A percentile compares a stretch with the other conserved stretches of the same genome.
phyloP scores from a whole-genome alignment of 1,284 basidiomycete genomes.

The Microbotryum intermedium region DNA sequence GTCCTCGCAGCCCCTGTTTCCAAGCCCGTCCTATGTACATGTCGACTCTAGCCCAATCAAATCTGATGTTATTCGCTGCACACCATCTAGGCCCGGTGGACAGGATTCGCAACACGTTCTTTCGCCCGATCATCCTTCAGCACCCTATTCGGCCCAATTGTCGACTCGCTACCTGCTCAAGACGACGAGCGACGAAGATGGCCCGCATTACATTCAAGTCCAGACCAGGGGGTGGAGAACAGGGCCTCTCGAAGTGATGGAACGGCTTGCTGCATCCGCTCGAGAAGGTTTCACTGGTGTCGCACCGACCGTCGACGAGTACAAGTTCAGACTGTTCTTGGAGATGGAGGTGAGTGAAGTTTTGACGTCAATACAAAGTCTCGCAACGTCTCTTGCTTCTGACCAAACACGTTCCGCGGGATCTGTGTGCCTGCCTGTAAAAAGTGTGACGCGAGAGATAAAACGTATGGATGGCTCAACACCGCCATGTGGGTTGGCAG shows the following conservation, averaged over 20 bases:
- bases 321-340: constrained; percentile 23
- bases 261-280: constrained; percentile 15
- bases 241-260: constrained; percentile 17
- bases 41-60: too few relatives aligned
- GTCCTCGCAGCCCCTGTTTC: too few relatives aligned
- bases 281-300: constrained; percentile 9
- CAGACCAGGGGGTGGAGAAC: constrained; percentile 27
- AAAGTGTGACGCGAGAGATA: neutral
- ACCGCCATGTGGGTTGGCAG: constrained; percentile 20
- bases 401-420: too few relatives aligned
- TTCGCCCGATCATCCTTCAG: constrained; percentile 10
- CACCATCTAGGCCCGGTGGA: constrained; percentile 11
- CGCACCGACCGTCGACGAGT: constrained; percentile 19
- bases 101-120: constrained; percentile 25
- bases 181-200: constrained; percentile 1
- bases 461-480: constrained; percentile 24
- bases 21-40: too few relatives aligned
- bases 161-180: constrained; percentile 26
- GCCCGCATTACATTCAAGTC: constrained; percentile 17
- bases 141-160: constrained; percentile 17
- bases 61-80: too few relatives aligned
- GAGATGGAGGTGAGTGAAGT: constrained; percentile 21
- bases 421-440: too few relatives aligned
- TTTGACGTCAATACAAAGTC: too few relatives aligned
- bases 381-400: too few relatives aligned